Evolutionary conservation across 164 flowering plant genomes (phyloP).

Genomic region (Euptelea pleiosperma): DNA sequence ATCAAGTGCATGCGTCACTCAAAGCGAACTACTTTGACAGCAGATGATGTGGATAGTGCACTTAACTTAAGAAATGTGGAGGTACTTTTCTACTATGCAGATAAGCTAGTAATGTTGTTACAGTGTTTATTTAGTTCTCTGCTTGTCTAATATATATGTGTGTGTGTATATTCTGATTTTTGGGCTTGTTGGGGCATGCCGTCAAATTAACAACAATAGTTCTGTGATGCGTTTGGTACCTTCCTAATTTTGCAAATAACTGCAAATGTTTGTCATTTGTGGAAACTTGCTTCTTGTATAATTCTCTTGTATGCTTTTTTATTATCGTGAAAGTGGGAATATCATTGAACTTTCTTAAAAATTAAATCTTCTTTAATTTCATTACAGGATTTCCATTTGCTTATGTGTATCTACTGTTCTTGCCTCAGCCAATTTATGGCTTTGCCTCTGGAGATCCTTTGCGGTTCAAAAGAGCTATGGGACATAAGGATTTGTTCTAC

Average conservation of each 20-base stretch:
- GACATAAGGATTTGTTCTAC: slow-evolving; percentile 81
- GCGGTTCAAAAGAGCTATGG: slow-evolving; percentile 81
- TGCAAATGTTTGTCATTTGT: no score
- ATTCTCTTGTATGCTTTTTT: no score
- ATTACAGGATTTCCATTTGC: slow-evolving; percentile 10
- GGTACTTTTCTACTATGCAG: slow-evolving; percentile 34
- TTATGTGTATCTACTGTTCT: slow-evolving; percentile 14
- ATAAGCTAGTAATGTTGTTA: background rate
- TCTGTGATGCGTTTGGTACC: no score
- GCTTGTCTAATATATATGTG: background rate
- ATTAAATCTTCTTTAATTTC: no score
- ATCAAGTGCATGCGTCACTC: slow-evolving; percentile 97
- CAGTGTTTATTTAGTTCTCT: background rate
- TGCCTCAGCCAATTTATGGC: slow-evolving; percentile 83
- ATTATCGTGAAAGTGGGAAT: no score
- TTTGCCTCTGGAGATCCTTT: slow-evolving; percentile 73
- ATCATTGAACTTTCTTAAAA: no score
- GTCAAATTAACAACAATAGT: no score
- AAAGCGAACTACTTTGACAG: slow-evolving; percentile 62
- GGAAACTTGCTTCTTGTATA: no score
- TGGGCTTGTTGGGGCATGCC: no score
- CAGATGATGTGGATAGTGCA: slow-evolving; percentile 88
- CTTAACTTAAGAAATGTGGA: slow-evolving; percentile 77
- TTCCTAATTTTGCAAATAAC: no score
- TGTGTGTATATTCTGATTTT: no score